Evolutionary conservation across 176 grass and related monocot species (phyloP).

Genomic region (Thalia dealbata): DNA sequence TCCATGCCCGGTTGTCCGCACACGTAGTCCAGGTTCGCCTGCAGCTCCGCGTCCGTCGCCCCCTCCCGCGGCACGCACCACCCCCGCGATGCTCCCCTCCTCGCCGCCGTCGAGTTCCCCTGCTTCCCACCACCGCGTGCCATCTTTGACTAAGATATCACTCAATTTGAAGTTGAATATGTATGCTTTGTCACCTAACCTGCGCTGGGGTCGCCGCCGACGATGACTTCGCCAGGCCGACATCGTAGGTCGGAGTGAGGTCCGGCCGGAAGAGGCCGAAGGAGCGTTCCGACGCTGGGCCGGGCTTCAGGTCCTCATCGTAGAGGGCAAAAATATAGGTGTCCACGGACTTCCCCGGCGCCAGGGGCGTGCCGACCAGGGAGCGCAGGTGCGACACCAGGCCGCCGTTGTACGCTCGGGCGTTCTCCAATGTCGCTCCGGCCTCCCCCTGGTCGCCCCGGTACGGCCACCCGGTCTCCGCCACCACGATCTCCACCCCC

Average conservation of each 20-base stretch:
- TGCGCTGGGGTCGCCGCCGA: background rate
- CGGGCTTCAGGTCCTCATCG: slow-evolving; percentile 94
- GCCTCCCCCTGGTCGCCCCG: slow-evolving; percentile 48
- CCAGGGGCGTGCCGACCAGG: slow-evolving; percentile 64
- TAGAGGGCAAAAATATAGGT: slow-evolving; percentile 95
- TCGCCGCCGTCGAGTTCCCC: background rate
- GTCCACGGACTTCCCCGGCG: slow-evolving; percentile 63
- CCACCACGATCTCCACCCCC: slow-evolving; percentile 60
- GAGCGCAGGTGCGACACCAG: slow-evolving; percentile 67
- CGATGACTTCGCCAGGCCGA: slow-evolving; percentile 30
- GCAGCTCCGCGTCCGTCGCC: slow-evolving; percentile 57
- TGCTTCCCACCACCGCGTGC: background rate
- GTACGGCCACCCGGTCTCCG: slow-evolving; percentile 90
- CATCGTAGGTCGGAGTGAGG: slow-evolving; percentile 58
- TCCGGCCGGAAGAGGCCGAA: slow-evolving; percentile 86
- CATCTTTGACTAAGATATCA: background rate
- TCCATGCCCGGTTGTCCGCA: slow-evolving; percentile 64
- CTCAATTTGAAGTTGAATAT: background rate
- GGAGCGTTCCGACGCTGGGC: slow-evolving; percentile 59
- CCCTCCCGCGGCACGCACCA: slow-evolving; percentile 76
- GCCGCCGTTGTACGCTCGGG: slow-evolving; percentile 49
- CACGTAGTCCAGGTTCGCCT: slow-evolving; percentile 71
- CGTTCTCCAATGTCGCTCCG: slow-evolving; percentile 65
- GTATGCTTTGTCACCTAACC: background rate
- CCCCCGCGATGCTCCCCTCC: slow-evolving; percentile 1